Conservation (phyloP, 345 rosid genomes). For the Garcia nutans region DNA sequence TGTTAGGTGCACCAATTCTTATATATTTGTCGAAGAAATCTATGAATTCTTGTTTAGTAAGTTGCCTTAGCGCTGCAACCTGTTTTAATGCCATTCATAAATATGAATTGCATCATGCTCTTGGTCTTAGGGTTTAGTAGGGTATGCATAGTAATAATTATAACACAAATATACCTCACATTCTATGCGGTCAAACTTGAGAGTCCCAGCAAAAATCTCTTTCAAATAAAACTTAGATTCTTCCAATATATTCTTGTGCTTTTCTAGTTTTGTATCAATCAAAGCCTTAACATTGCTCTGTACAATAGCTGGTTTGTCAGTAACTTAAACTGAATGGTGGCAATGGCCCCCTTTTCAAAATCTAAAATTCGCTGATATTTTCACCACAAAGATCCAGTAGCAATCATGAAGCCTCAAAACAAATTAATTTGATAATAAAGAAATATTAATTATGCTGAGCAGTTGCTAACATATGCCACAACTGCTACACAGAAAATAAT, state of each 20-base stretch:
- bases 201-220: slow-evolving; percentile 63
- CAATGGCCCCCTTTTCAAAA: background rate
- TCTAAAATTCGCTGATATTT: background rate
- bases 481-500: no score
- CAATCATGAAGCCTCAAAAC: background rate
- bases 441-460: no score
- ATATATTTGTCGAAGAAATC: slow-evolving; percentile 69
- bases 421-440: background rate
- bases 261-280: slow-evolving; percentile 88
- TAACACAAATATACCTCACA: slow-evolving; percentile 51
- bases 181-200: slow-evolving; percentile 72
- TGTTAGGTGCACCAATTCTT: slow-evolving; percentile 61
- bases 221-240: slow-evolving; percentile 73
- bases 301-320: slow-evolving; percentile 22
- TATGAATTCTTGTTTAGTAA: slow-evolving; percentile 63
- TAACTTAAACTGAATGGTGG: background rate
- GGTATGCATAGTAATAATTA: background rate
- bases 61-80: slow-evolving; percentile 66
- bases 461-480: background rate
- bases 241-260: slow-evolving; percentile 81
- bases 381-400: background rate
- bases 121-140: background rate
- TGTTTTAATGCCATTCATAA: slow-evolving; percentile 27
- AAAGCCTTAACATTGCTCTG: slow-evolving; percentile 76
- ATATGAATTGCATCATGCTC: background rate